A percentile compares a stretch with the other conserved stretches of the same genome.
phyloP scores from a whole-genome alignment of 441 rosid species.

The Arabidopsis lyrata region DNA sequence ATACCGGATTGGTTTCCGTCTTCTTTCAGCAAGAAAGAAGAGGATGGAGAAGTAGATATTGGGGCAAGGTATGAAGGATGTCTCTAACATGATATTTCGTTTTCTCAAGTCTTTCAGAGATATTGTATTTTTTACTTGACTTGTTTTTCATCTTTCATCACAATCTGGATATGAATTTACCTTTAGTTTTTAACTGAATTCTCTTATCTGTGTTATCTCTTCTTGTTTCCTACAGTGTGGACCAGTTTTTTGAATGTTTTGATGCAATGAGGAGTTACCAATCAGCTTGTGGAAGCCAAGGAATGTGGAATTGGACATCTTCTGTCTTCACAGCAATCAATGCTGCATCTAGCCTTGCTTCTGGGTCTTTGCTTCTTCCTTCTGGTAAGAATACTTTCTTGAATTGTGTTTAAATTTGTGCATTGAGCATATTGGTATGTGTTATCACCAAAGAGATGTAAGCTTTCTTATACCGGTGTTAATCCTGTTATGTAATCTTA shows the following conservation, averaged over 20 bases:
- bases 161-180: conserved; percentile 21
- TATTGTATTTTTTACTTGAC: conserved; percentile 23
- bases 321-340: conserved; percentile 97
- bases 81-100: conserved; percentile 26
- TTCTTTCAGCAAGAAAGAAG: conserved; percentile 50
- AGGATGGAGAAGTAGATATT: conserved; percentile 69
- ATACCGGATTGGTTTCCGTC: conserved; percentile 91
- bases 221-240: conserved; percentile 69
- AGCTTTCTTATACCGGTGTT: conserved; percentile 12
- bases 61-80: conserved; percentile 78
- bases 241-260: conserved; percentile 97
- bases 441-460: conserved; percentile 18
- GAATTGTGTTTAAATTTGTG: conserved; percentile 29
- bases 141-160: conserved; percentile 24
- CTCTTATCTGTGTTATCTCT: conserved; percentile 12
- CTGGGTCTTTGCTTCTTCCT: conserved; percentile 88
- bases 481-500: conserved; percentile 17
- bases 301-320: conserved; percentile 98
- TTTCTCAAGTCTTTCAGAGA: conserved; percentile 24
- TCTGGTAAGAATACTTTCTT: conserved; percentile 62
- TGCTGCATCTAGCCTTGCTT: conserved; percentile 99
- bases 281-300: conserved; percentile 90
- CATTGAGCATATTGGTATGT: conserved; percentile 20
- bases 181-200: conserved; percentile 16
- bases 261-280: conserved; percentile 94